Evolutionary conservation across 257 asterid species (phyloP).

Genomic region (Salvia splendens): DNA sequence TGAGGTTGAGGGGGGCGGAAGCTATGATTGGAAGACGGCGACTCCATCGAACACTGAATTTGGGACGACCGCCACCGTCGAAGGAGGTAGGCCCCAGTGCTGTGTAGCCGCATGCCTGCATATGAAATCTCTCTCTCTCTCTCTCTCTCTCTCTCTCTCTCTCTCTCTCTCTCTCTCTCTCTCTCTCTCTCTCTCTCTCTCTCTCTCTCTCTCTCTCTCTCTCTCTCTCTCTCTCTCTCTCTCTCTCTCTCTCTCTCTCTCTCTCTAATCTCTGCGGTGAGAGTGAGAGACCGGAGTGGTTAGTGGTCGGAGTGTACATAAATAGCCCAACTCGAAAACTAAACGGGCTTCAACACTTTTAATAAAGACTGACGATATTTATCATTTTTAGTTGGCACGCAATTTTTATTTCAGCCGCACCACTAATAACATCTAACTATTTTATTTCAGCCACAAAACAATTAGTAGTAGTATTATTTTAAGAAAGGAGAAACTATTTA

Average conservation of each 20-base stretch:
- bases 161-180: conserved; percentile 28
- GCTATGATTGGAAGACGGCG: conserved; percentile 40
- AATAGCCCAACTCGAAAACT: too few relatives aligned
- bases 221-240: neutral
- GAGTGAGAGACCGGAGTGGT: neutral
- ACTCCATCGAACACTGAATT: conserved; percentile 28
- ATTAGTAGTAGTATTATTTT: too few relatives aligned
- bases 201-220: neutral
- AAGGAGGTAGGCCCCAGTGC: conserved; percentile 48
- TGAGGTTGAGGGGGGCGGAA: conserved; percentile 46
- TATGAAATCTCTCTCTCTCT: conserved; percentile 9
- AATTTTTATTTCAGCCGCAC: too few relatives aligned
- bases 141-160: conserved; percentile 28
- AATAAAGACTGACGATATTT: too few relatives aligned
- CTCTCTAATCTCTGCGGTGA: conserved; percentile 12
- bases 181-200: conserved; percentile 28
- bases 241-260: conserved; percentile 5
- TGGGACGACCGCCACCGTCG: conserved; percentile 51
- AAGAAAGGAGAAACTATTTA: too few relatives aligned
- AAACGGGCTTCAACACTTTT: too few relatives aligned
- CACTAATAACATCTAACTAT: too few relatives aligned
- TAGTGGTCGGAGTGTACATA: neutral
- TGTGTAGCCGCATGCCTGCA: conserved; percentile 57
- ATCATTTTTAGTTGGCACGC: too few relatives aligned
- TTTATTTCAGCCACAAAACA: too few relatives aligned